phyloP scores from a whole-genome alignment of 2,329 filamentous ascomycete species.

The Pyrenophora tritici-repentis region DNA sequence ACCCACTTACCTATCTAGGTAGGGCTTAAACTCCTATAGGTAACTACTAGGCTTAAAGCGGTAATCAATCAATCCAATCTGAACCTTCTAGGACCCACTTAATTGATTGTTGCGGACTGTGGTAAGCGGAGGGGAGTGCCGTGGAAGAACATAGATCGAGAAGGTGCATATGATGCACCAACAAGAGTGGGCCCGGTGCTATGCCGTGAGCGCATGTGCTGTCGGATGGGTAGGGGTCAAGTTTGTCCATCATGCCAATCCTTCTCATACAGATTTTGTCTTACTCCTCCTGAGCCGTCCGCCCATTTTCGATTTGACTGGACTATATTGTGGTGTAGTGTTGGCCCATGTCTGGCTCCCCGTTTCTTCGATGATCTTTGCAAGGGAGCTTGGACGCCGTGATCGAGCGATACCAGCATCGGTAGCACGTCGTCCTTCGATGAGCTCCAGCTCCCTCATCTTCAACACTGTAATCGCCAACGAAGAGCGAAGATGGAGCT shows the following conservation, averaged over 20 bases:
- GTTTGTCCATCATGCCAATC: constrained; percentile 5
- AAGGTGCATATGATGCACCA: not conserved
- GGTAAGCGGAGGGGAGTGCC: not conserved
- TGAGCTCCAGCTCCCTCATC: constrained; percentile 16
- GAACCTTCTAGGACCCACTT: too few species aligned
- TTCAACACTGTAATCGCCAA: not conserved
- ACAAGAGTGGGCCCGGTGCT: not conserved
- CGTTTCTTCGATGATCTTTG: constrained; percentile 3
- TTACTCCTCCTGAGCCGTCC: constrained; percentile 13
- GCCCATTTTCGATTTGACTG: not conserved
- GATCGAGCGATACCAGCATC: constrained; percentile 13
- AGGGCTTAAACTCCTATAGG: too few species aligned
- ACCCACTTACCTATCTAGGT: too few species aligned
- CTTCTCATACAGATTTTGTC: constrained; percentile 22
- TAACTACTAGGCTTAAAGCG: too few species aligned
- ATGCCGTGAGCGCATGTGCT: constrained; percentile 1
- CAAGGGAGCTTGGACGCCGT: not conserved
- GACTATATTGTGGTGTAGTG: constrained; percentile 8
- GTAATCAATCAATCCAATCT: too few species aligned
- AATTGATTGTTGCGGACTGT: too few species aligned
- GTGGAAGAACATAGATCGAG: constrained; percentile 4
- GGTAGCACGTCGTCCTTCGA: constrained; percentile 22
- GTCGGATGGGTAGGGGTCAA: constrained; percentile 4
- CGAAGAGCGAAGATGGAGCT: constrained; percentile 27
- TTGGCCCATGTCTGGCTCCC: constrained; percentile 10